phyloP scores from a whole-genome alignment of 495 filamentous ascomycete species.

The Bathelium albidoporum region DNA sequence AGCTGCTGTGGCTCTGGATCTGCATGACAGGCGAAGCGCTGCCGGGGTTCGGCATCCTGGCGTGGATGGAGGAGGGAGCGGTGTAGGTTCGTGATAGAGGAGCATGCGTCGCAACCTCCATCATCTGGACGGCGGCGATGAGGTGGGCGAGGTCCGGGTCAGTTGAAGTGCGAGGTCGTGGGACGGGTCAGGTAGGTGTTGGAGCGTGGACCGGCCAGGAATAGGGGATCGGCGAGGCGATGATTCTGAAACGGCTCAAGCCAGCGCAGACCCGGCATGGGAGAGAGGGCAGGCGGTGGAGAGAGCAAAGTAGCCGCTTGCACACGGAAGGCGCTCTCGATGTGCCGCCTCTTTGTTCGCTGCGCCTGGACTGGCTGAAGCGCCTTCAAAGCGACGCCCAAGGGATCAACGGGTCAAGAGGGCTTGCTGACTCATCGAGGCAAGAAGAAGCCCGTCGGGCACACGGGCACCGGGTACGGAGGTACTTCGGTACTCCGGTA shows the following conservation, averaged over 20 bases:
- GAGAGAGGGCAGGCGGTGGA: background rate
- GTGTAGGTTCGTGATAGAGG: constrained; percentile 25
- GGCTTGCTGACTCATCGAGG: background rate
- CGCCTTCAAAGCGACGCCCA: background rate
- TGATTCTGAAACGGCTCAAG: constrained; percentile 5
- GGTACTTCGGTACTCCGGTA: too few species aligned
- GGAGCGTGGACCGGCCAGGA: background rate
- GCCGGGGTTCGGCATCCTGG: constrained; percentile 17
- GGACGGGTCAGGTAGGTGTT: background rate
- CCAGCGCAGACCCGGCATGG: background rate
- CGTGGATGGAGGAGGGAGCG: constrained; percentile 15
- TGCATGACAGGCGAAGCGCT: constrained; percentile 19
- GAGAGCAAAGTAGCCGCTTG: background rate
- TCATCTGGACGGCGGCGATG: constrained; percentile 4
- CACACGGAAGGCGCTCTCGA: constrained; percentile 3
- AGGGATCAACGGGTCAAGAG: background rate
- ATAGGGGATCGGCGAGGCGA: constrained; percentile 4
- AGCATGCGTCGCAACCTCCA: constrained; percentile 27
- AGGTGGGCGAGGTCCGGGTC: background rate
- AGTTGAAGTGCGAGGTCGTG: background rate
- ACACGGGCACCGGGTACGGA: too few species aligned
- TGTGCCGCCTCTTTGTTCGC: background rate
- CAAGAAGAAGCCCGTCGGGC: too few species aligned
- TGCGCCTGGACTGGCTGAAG: background rate
- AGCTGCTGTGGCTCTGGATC: constrained; percentile 22